Evolutionary conservation across 306 rosid genomes (phyloP).

Genomic region (Acmispon strigosus): DNA sequence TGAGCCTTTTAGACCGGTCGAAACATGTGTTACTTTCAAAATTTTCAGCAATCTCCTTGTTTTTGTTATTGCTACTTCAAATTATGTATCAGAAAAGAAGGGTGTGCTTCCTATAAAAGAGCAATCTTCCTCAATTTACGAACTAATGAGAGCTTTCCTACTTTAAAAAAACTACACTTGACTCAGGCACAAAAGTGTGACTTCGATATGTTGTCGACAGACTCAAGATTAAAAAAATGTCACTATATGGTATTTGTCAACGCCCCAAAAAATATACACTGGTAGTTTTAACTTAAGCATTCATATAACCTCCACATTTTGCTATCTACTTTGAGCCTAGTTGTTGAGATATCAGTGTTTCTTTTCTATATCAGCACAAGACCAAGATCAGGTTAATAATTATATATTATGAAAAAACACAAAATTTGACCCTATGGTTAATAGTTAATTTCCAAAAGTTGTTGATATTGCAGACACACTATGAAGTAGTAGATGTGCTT

Average conservation of each 20-base stretch:
- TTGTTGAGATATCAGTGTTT: slow-evolving; percentile 17
- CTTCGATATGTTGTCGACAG: slow-evolving; percentile 26
- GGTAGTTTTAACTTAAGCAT: slow-evolving; percentile 24
- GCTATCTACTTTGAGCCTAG: slow-evolving; percentile 24
- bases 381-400: not conserved
- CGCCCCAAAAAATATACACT: not conserved
- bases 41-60: not conserved
- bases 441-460: not conserved
- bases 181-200: not conserved
- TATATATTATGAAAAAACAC: too few species aligned
- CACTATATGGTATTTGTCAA: slow-evolving; percentile 28
- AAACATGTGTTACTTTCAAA: not conserved
- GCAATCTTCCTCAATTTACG: slow-evolving; percentile 5
- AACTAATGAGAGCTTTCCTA: not conserved
- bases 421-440: not conserved
- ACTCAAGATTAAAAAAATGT: slow-evolving; percentile 1
- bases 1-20: too few species aligned
- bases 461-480: slow-evolving; percentile 5
- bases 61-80: not conserved
- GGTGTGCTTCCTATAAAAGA: not conserved
- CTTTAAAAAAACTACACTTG: not conserved
- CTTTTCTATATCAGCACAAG: not conserved
- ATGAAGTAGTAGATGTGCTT: not conserved
- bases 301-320: slow-evolving; percentile 26
- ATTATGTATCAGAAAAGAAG: not conserved